Evolutionary conservation across 164 flowering plant genomes (phyloP), one percentile per base, ranked within the genome.

Genomic region (Cinnamomum chago): DNA sequence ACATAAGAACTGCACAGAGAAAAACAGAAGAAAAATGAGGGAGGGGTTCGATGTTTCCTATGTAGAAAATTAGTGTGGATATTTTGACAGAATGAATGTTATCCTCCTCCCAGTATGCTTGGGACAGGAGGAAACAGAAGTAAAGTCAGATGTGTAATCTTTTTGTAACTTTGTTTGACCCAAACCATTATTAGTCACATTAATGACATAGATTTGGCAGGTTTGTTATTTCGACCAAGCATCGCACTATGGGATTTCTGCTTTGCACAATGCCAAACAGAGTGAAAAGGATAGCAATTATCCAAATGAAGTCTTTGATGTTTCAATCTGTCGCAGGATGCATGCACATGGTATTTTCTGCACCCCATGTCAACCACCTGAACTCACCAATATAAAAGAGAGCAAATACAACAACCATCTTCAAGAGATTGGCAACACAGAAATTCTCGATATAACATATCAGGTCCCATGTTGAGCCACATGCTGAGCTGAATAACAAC

Each of bases 391-490:
- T 78, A 81, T 86, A 88, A 13, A 68, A 64, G 9, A 86, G 77
- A 58, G 72, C 27, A n/a, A 84, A 66, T 0, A 84, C 86, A 79
- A 81, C 52, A 28, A 80, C 83, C 81, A 84, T 68, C 80, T 85
- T 86, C 70, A 84, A 67, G 27, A 88, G 76, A 77, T 88, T 83
- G 62, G 85, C 77, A 12, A 88, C 66, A 58, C 91, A 86, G 76
- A 88, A 86, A 50, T 86, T 83, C 73, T 88, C 89, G 62, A 88
- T 79, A 79, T 86, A 86, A 71, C 91, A 86, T 4, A 81, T 68
- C 73, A 88, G 70, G 79, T 88, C 91, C 91, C 91, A 86, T 83
- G 86, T 81, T 73, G 85, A 67, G 2, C 77, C 79, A 70, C 89
- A 86, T 10, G 73, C 74, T 27, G 88, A 68, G 67, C 91, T 86